Evolutionary conservation across 2,329 filamentous ascomycete species (phyloP).

Genomic region (Graphilbum ipis-grandicollis): DNA sequence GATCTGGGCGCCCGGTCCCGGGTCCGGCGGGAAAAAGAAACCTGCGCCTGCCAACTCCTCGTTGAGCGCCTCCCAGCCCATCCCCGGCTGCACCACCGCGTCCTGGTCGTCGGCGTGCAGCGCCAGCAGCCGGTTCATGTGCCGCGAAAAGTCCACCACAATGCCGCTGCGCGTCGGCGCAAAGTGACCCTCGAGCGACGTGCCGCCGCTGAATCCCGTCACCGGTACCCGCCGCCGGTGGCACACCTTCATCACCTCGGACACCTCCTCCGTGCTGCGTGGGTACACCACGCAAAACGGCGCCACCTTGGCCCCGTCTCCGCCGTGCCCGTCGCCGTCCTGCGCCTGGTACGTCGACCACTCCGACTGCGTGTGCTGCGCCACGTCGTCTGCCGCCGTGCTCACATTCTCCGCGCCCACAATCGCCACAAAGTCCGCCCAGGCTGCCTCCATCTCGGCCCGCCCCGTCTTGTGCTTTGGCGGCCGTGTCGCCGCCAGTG

Average conservation of each 20-base stretch:
- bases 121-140: conserved; percentile 66
- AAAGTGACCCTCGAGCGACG: conserved; percentile 79
- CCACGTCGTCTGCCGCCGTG: conserved; percentile 36
- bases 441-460: conserved; percentile 49
- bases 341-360: conserved; percentile 41
- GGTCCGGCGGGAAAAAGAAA: conserved; percentile 84
- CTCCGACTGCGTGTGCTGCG: conserved; percentile 38
- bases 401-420: conserved; percentile 49
- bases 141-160: conserved; percentile 59
- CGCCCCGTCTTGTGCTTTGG: conserved; percentile 40
- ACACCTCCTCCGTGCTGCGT: conserved; percentile 62
- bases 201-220: conserved; percentile 74
- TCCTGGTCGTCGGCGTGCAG: conserved; percentile 66
- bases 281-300: conserved; percentile 64
- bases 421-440: conserved; percentile 49
- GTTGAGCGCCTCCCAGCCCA: conserved; percentile 78
- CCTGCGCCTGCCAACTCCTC: conserved; percentile 55
- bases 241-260: conserved; percentile 77
- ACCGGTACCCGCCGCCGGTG: conserved; percentile 68
- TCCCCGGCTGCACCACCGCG: conserved; percentile 60
- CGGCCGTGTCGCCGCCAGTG: conserved; percentile 31
- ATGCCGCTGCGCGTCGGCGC: conserved; percentile 68
- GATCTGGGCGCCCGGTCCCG: conserved; percentile 82
- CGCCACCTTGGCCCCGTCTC: conserved; percentile 28
- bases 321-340: conserved; percentile 5